These are phyloP conservation scores for Neurospora cerealis DNA, from an alignment of 495 filamentous ascomycete species.

Conservation along the genomic window DNA sequence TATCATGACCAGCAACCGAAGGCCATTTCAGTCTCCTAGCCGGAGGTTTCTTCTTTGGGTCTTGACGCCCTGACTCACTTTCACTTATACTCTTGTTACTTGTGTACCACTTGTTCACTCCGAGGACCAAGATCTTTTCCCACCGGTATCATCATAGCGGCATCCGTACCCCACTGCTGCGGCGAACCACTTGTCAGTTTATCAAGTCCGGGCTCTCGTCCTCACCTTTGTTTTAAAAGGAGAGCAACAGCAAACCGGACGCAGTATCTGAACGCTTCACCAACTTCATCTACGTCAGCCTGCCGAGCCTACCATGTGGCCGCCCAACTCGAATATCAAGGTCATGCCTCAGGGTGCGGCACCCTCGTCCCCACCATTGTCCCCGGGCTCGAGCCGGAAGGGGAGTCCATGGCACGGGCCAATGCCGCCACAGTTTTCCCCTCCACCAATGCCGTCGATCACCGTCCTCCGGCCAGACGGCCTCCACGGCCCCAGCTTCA, in stretches of 20 bases:
- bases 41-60: constrained; percentile 45
- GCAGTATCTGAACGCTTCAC: not conserved
- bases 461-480: constrained; percentile 30
- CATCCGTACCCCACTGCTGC: constrained; percentile 29
- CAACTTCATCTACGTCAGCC: constrained; percentile 1
- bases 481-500: constrained; percentile 29
- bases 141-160: constrained; percentile 7
- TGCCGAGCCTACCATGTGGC: constrained; percentile 31
- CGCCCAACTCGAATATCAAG: constrained; percentile 36
- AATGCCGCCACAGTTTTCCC: constrained; percentile 15
- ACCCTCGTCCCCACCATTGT: constrained; percentile 45
- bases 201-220: not conserved
- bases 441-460: constrained; percentile 23
- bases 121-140: constrained; percentile 2
- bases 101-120: not conserved
- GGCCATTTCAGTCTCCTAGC: constrained; percentile 41
- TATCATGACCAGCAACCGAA: constrained; percentile 50
- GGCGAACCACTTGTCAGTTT: constrained; percentile 7
- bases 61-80: constrained; percentile 32
- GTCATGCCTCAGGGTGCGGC: constrained; percentile 32
- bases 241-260: not conserved
- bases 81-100: not conserved
- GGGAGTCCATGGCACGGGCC: constrained; percentile 14
- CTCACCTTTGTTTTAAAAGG: not conserved
- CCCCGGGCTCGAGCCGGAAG: constrained; percentile 31